phyloP scores from a whole-genome alignment of 2,329 filamentous ascomycete genomes.

The Exophiala alcalophila region DNA sequence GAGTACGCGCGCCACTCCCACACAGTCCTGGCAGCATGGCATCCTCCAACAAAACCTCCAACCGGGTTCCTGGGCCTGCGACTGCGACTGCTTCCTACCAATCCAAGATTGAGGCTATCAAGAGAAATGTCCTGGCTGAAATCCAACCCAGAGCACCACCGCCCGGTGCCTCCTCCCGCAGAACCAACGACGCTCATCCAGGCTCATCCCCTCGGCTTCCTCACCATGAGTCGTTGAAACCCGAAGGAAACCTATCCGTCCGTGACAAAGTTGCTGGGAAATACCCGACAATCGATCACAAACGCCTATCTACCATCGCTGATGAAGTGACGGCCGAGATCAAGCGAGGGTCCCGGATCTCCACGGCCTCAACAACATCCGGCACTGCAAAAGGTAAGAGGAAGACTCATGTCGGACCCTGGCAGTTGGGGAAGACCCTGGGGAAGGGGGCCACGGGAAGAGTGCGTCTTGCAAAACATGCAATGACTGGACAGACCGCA shows the following conservation, averaged over 20 bases:
- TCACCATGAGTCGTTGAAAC: slow-evolving; percentile 33
- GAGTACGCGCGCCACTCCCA: neutral
- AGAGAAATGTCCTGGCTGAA: slow-evolving; percentile 25
- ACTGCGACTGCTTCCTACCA: slow-evolving; percentile 3
- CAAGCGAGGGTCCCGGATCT: slow-evolving; percentile 43
- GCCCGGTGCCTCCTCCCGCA: slow-evolving; percentile 7
- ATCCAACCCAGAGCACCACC: slow-evolving; percentile 25
- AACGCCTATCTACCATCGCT: slow-evolving; percentile 52
- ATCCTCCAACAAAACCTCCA: slow-evolving; percentile 12
- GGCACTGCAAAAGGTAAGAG: slow-evolving; percentile 51
- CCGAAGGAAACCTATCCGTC: slow-evolving; percentile 29
- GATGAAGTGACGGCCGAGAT: slow-evolving; percentile 47
- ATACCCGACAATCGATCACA: slow-evolving; percentile 41
- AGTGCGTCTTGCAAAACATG: slow-evolving; percentile 81
- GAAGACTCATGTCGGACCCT: slow-evolving; percentile 83
- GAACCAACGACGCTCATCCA: slow-evolving; percentile 3
- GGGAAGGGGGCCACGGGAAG: slow-evolving; percentile 87
- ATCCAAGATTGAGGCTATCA: slow-evolving; percentile 8
- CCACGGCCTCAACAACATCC: slow-evolving; percentile 18
- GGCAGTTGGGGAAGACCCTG: slow-evolving; percentile 85
- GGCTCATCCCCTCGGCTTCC: slow-evolving; percentile 24
- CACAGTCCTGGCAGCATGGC: too few species aligned
- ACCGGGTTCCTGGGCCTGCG: neutral
- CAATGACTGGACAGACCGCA: slow-evolving; percentile 71
- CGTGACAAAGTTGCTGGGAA: slow-evolving; percentile 15